Evolutionary conservation across 1,284 basidiomycete species (phyloP).

Genomic region (Tremellales sp.): DNA sequence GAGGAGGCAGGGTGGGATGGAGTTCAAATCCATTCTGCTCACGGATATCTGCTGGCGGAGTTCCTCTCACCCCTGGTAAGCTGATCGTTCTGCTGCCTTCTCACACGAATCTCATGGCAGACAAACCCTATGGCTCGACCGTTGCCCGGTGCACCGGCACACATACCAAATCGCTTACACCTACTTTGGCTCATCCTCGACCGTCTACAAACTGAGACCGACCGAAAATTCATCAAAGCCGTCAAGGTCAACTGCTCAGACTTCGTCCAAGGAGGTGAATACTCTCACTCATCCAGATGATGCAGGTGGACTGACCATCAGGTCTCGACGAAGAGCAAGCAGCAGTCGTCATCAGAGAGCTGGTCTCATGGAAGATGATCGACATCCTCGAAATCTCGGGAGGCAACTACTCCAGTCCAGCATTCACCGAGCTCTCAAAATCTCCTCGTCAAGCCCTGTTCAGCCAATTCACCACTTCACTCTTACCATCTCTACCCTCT

Average conservation of each 20-base stretch:
- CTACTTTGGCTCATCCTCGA: constrained; percentile 64
- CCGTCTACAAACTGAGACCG: constrained; percentile 59
- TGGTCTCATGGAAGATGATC: constrained; percentile 53
- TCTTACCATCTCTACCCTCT: constrained; percentile 31
- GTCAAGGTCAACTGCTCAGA: constrained; percentile 87
- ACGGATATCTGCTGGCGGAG: constrained; percentile 82
- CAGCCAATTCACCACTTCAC: constrained; percentile 34
- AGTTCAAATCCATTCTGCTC: constrained; percentile 79
- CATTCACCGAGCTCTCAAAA: constrained; percentile 12
- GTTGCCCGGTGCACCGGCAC: constrained; percentile 55
- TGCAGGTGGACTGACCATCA: constrained; percentile 4
- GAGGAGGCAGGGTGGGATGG: constrained; percentile 78
- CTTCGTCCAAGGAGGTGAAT: constrained; percentile 59
- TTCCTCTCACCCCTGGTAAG: constrained; percentile 74
- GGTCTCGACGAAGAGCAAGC: constrained; percentile 34
- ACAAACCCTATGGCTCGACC: constrained; percentile 61
- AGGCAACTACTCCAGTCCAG: constrained; percentile 40
- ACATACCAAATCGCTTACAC: constrained; percentile 51
- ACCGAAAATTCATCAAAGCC: constrained; percentile 65
- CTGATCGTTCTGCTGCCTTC: not conserved
- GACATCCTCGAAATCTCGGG: constrained; percentile 47
- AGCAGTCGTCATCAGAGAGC: constrained; percentile 36
- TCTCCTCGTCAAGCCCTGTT: constrained; percentile 39
- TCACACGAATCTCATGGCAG: constrained; percentile 45
- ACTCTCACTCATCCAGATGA: constrained; percentile 14